Evolutionary conservation across 805 yeast genomes (phyloP).

Genomic region (Saccharomycopsis sp.): DNA sequence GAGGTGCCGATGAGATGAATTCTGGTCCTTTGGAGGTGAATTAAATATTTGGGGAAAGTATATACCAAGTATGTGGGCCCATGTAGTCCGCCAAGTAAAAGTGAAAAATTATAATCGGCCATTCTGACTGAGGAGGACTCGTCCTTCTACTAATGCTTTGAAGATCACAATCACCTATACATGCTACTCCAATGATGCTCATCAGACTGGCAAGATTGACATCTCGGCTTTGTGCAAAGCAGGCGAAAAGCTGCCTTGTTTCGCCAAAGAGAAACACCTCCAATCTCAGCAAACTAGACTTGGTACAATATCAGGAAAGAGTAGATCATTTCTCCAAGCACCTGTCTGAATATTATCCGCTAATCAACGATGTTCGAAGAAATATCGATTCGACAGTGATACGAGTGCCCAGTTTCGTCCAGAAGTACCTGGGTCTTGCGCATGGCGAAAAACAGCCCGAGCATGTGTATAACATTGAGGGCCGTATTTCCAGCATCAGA

Average conservation of each 20-base stretch:
- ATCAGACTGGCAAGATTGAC: too few species aligned
- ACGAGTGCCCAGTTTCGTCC: conserved; percentile 37
- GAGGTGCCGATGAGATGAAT: too few species aligned
- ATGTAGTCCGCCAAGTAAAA: not conserved
- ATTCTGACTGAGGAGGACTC: not conserved
- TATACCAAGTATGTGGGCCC: too few species aligned
- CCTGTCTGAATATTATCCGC: conserved; percentile 7
- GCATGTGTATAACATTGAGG: conserved; percentile 33
- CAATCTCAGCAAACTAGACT: not conserved
- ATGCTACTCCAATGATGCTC: too few species aligned
- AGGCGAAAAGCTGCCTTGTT: too few species aligned
- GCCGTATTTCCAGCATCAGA: conserved; percentile 53
- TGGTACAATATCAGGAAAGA: not conserved
- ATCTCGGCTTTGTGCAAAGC: too few species aligned
- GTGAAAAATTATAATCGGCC: not conserved
- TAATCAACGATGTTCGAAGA: conserved; percentile 4
- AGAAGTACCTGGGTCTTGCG: conserved; percentile 26
- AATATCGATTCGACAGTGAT: conserved; percentile 7
- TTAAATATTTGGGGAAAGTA: too few species aligned
- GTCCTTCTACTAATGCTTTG: too few species aligned
- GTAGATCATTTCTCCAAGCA: not conserved
- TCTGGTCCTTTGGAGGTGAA: too few species aligned
- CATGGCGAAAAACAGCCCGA: conserved; percentile 24
- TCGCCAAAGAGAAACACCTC: not conserved
- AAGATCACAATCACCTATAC: too few species aligned